Base-by-base conservation (phyloP, 805 yeast species). In the Saturnispora dispora region DNA sequence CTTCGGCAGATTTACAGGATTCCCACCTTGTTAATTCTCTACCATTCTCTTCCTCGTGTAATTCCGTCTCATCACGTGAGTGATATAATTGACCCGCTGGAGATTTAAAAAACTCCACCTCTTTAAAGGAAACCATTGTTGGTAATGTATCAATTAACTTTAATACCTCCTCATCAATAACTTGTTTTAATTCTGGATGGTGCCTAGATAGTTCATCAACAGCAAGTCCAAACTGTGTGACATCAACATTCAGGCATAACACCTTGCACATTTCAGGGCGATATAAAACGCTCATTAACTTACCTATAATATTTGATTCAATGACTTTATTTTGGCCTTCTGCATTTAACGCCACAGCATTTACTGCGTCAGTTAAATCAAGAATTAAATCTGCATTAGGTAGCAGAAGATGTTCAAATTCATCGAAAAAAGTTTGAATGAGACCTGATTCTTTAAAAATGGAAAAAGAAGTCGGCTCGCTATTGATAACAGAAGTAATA, bases 391-490 rank as follows among this genome's bases (percentile, higher is more conserved):
- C 82, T 8, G 78, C 71, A 22, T 82, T 58, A 5, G 83, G 83
- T 11, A 78, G 71, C 52, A 88, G 69, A 22, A 85, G 74, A 0
- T 63, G 60, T 13, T 73, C 74, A 60, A 84, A 83, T 46, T 81
- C 74, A 10, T 75, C 74, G 47, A 89, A 64, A 36, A 89, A 73
- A 2, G 78, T 70, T 45, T 83, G 84, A 36, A 90, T 79, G 1
- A 86, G 79, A 0, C 79, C 78, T 0, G 95, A 83, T 63, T 90
- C 98, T 40, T 79, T 82, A 57, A 90, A 72, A 41, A 90, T 82
- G 2, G 85, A 75, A 60, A 76, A 90, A 3, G 96, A 87, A 0
- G 96, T 88, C 8, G 97, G 96, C 60, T 91, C 97, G 57, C 84
- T 85, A 62, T 90, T 91, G 28, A 90, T 81, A 53, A 88, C 86